Percentiles rank a stretch among this genome's conserved stretches.
Evolutionary conservation across 306 rosid genomes (phyloP).

Genomic region (Begonia masoniana): DNA sequence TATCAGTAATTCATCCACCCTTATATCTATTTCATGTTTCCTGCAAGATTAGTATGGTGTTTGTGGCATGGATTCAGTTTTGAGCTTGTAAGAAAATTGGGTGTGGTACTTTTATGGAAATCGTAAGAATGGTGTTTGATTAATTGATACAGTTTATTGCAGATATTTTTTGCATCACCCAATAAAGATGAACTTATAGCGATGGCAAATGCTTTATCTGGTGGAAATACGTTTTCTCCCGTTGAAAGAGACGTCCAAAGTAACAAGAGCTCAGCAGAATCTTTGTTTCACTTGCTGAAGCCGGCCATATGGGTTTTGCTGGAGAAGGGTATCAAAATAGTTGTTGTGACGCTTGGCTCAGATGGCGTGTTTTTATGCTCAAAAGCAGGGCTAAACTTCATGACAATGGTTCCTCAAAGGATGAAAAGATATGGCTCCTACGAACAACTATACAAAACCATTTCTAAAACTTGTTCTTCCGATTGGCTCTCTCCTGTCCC

Average conservation of each 20-base stretch:
- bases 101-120: no score
- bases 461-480: conserved; percentile 41
- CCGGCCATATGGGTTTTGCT: conserved; percentile 66
- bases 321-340: conserved; percentile 58
- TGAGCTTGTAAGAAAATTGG: no score
- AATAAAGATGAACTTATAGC: conserved; percentile 79
- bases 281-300: conserved; percentile 49
- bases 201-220: conserved; percentile 67
- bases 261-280: conserved; percentile 22
- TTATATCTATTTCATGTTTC: no score
- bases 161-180: conserved; percentile 70
- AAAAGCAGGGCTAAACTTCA: conserved; percentile 36
- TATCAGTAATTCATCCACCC: no score
- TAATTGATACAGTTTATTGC: conserved; percentile 3
- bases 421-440: conserved; percentile 10
- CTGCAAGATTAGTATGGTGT: no score
- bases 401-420: conserved; percentile 20
- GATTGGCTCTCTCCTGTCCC: conserved; percentile 15
- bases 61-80: no score
- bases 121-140: no score
- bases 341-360: conserved; percentile 62
- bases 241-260: conserved; percentile 21
- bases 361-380: conserved; percentile 65
- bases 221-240: conserved; percentile 29
- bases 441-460: conserved; percentile 24